Base-by-base conservation (phyloP, 768 basidiomycete species). In the Psilocybe azurescens region DNA sequence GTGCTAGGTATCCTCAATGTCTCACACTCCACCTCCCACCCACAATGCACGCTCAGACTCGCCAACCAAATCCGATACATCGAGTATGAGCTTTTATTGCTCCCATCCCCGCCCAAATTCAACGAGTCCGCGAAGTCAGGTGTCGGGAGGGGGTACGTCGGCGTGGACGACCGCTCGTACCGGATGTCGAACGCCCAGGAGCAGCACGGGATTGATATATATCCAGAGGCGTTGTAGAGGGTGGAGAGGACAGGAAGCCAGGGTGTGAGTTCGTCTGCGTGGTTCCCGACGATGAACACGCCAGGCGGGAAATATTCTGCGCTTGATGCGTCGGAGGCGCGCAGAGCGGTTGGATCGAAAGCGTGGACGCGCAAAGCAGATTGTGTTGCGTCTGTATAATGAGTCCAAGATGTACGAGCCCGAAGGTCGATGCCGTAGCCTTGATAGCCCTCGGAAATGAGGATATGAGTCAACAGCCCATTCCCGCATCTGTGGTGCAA, bases 221-320 rank as follows among this genome's bases (percentile, higher is more conserved):
- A 92, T 4, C 91, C 92, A 0, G 87, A 84, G 0, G 88, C 85
- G 3, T 71, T 67, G 36, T 82, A 76, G 13, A 89, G 65, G 0
- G 89, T 87, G 0, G 95, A 85, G 5, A 97, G 77, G 1, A 97
- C 83, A 0, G 97, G 94, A 0, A 95, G 73, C 96, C 96, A 99
- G 0, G 97, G 97, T 24, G 96, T 96, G 16, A 99, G 80, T 68
- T 99, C 97, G 76, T 99, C 97, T 0, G 96, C 91, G 73, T 99
- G 97, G 76, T 98, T 98, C 8, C 93, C 95, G 53, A 99, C 91
- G 60, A 99, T 75, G 76, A 97, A 99, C 2, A 80, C 75, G 1
- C 81, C 86, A 0, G 78, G 77, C 18, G 68, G 72, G 69, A 80
- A 72, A 62, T 74, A 79, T 9, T 63, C 64, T 41, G 65, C 50